Conservation (phyloP, 164 flowering plant species). For the Litsea cubeba region DNA sequence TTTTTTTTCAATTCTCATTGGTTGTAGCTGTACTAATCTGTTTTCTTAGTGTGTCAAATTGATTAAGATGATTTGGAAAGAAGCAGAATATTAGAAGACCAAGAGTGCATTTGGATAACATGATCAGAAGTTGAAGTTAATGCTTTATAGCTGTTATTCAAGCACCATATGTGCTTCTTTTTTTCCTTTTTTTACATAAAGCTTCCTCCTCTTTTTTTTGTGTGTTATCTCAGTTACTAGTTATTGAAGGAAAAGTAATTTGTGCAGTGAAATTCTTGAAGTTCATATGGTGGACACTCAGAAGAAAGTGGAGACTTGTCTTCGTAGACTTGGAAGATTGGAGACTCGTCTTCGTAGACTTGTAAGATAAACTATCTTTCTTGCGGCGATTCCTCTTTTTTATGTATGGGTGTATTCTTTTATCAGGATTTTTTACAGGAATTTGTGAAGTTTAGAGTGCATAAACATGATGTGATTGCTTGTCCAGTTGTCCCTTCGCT, state of each 20-base stretch:
- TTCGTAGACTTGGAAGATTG: conserved; percentile 39
- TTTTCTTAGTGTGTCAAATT: neutral
- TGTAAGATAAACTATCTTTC: conserved; percentile 46
- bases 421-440: too few species aligned
- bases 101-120: too few species aligned
- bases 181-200: too few species aligned
- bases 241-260: conserved; percentile 11
- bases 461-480: too few species aligned
- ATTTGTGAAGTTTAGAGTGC: too few species aligned
- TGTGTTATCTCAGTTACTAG: neutral
- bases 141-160: too few species aligned
- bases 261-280: conserved; percentile 92
- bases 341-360: conserved; percentile 15
- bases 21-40: neutral
- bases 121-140: too few species aligned
- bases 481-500: neutral
- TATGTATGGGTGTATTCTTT: too few species aligned
- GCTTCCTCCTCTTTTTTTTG: too few species aligned
- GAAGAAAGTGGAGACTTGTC: conserved; percentile 92
- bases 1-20: neutral
- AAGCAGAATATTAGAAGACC: neutral
- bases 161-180: too few species aligned
- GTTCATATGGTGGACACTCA: conserved; percentile 92
- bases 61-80: neutral
- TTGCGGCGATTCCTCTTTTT: neutral